Conservation (phyloP, 371 early-diverging fungal species). For the Rhizomucor miehei region DNA sequence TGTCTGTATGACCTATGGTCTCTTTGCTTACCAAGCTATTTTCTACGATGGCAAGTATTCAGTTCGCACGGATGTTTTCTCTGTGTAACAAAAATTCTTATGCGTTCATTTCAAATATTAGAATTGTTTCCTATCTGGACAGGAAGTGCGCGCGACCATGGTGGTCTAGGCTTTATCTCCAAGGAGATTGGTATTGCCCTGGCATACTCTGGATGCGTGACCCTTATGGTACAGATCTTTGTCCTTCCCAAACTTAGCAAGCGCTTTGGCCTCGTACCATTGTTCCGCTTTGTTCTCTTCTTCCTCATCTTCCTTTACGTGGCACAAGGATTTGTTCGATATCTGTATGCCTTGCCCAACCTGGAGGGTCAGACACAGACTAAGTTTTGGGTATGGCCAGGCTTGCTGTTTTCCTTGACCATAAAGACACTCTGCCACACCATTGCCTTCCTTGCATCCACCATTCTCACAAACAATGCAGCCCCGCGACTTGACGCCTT, state of each 20-base stretch:
- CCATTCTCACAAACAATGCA: constrained; percentile 34
- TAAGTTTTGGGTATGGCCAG: constrained; percentile 47
- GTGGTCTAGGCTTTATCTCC: constrained; percentile 58
- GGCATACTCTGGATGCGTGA: constrained; percentile 47
- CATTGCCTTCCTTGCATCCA: constrained; percentile 32
- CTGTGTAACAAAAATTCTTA: neutral
- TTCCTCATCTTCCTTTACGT: constrained; percentile 42
- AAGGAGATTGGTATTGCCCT: constrained; percentile 56
- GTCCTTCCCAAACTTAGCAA: constrained; percentile 39
- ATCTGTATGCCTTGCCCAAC: constrained; percentile 30
- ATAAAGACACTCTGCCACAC: constrained; percentile 38
- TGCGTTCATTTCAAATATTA: constrained; percentile 2
- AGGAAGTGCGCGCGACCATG: constrained; percentile 19
- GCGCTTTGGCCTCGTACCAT: constrained; percentile 41
- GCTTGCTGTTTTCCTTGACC: constrained; percentile 21
- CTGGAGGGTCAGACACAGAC: constrained; percentile 25
- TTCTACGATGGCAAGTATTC: constrained; percentile 37
- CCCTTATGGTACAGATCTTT: constrained; percentile 55
- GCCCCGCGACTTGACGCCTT: constrained; percentile 28
- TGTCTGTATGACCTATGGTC: constrained; percentile 30
- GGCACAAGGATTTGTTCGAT: constrained; percentile 31
- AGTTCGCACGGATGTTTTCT: neutral
- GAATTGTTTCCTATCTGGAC: constrained; percentile 23
- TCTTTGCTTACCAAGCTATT: constrained; percentile 38
- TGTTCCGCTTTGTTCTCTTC: constrained; percentile 49